Evolutionary conservation across 148 eudicot genomes (phyloP), one percentile per base, ranked within the genome.

Genomic region (Limonium bicolor): DNA sequence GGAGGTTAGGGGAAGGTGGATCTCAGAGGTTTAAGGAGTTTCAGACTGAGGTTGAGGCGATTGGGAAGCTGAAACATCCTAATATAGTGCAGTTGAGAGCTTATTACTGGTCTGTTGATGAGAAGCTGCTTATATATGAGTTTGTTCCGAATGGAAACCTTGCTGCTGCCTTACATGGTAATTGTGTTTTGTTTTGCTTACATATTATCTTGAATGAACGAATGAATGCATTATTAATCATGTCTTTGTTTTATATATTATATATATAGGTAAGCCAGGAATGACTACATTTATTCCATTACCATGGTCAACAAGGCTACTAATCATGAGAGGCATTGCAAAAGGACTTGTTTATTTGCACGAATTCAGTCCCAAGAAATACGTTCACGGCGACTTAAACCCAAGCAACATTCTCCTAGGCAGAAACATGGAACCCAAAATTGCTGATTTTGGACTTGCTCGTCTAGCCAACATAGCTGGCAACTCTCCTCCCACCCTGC

Each of bases 1-100:
- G 99, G 56, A 68, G 99, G 61, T 58, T 90, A 29, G 99, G 99
- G 5, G 99, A 90, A 71, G 99, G 99, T 3, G 99, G 95, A 46
- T 77, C 94, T 1, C 95, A 90, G 54, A 63, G 95, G 62, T 76
- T 85, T 43, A 90, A 81, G 61, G 99, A 90, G 55, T 90, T 90
- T 52, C 87, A 85, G 52, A 78, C 78, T 0, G 95, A 90, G 59
- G 99, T 90, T 20, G 95, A 85, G 61, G 95, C 95, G 5, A 71
- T 85, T 56, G 99, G 88, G 52, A 90, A 90, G 69, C 63, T 90
- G 12, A 78, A 67, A 61, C 99, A 90, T 55, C 78, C 75, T 0
- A 90, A 90, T 68, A 47, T 90, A n/a, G 94, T 73, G 3, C 72
- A 80, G 39, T 64, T 90, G 35, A 65, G 82, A 59, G 99, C 95